Evolutionary conservation across 768 basidiomycete species (phyloP).

Genomic region (Pleurotus tuber-regium): DNA sequence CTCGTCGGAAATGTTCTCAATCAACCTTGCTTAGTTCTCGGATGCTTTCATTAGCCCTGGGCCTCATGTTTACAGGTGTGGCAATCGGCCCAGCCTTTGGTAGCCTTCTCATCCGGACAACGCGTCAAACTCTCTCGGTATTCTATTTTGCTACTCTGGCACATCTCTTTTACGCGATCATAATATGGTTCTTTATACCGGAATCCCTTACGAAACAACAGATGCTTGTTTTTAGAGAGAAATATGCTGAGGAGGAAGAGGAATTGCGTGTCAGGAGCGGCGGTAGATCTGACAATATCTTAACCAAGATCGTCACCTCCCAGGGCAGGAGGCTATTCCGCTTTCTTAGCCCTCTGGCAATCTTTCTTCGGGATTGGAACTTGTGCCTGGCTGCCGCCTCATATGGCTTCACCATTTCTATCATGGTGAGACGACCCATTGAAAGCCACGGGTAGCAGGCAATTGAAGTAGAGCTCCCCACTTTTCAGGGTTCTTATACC

Average conservation of each 20-base stretch:
- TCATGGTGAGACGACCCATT: slow-evolving; percentile 54
- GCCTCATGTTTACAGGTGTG: slow-evolving; percentile 72
- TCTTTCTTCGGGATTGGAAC: slow-evolving; percentile 70
- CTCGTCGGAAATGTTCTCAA: not conserved
- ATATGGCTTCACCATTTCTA: slow-evolving; percentile 45
- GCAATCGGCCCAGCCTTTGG: slow-evolving; percentile 77
- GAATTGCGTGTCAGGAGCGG: slow-evolving; percentile 33
- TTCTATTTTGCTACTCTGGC: slow-evolving; percentile 64
- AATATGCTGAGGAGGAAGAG: slow-evolving; percentile 32
- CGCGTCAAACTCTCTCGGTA: slow-evolving; percentile 54
- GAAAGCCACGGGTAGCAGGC: no score
- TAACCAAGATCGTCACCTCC: not conserved
- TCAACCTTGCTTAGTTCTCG: slow-evolving; percentile 44
- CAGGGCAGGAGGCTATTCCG: slow-evolving; percentile 45
- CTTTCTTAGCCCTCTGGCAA: slow-evolving; percentile 70
- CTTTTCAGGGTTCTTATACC: slow-evolving; percentile 51
- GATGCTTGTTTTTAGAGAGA: slow-evolving; percentile 37
- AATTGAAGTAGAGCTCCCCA: no score
- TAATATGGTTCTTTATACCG: slow-evolving; percentile 64
- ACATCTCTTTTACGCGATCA: slow-evolving; percentile 46
- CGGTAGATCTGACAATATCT: not conserved
- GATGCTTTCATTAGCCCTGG: slow-evolving; percentile 61
- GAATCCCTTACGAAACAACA: slow-evolving; percentile 66
- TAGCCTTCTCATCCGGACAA: slow-evolving; percentile 56
- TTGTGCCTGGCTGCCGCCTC: slow-evolving; percentile 53